These are phyloP conservation scores for Quercus lobata DNA, from an alignment of 331 rosid species.

Conservation along the genomic window DNA sequence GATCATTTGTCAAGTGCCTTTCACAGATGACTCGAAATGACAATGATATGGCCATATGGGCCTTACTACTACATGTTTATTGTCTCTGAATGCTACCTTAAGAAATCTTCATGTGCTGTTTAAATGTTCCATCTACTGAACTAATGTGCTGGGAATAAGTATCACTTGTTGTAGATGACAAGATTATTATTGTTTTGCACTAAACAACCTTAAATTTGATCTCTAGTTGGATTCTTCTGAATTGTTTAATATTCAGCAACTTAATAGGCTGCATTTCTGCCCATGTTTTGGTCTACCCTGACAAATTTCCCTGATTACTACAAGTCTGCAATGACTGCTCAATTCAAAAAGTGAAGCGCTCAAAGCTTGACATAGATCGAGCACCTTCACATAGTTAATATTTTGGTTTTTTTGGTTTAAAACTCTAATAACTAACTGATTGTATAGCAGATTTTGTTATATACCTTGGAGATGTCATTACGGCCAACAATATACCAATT, in stretches of 20 bases:
- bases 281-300: not conserved
- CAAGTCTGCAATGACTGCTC: not conserved
- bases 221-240: not conserved
- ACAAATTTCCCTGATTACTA: not conserved
- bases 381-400: not conserved
- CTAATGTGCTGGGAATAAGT: not conserved
- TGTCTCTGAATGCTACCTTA: not conserved
- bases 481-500: slow-evolving; percentile 71
- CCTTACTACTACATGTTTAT: too few species aligned
- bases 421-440: slow-evolving; percentile 14
- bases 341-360: not conserved
- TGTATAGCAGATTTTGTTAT: slow-evolving; percentile 65
- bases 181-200: too few species aligned
- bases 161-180: not conserved
- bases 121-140: not conserved
- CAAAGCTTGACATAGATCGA: not conserved
- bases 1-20: not conserved
- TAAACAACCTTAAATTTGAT: not conserved
- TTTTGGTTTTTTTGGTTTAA: not conserved
- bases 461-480: slow-evolving; percentile 82
- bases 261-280: not conserved
- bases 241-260: not conserved
- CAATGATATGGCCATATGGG: too few species aligned
- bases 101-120: not conserved
- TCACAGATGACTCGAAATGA: too few species aligned